Evolutionary conservation across 2,329 filamentous ascomycete species (phyloP).

Genomic region (Verticillium isaacii): DNA sequence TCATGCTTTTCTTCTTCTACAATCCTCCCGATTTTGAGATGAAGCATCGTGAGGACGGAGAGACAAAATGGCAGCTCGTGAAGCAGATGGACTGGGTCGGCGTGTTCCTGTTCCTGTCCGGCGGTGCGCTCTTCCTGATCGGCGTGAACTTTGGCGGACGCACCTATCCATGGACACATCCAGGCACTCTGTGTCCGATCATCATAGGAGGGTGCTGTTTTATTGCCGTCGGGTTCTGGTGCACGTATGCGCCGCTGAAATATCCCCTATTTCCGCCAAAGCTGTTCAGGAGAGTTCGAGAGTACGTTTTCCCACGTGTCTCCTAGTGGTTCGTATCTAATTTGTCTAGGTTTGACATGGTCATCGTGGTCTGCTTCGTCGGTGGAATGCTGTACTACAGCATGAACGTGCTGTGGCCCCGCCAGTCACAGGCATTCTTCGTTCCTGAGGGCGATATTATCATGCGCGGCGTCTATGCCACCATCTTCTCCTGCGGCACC

Average conservation of each 20-base stretch:
- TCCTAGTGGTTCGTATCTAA: neutral
- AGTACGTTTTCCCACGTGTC: conserved; percentile 8
- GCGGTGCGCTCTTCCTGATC: conserved; percentile 20
- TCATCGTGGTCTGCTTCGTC: conserved; percentile 24
- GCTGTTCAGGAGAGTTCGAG: conserved; percentile 20
- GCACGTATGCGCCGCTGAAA: conserved; percentile 18
- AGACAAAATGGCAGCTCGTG: conserved; percentile 18
- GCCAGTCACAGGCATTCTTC: conserved; percentile 20
- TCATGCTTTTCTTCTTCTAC: conserved; percentile 23
- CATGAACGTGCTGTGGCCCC: conserved; percentile 25
- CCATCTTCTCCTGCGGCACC: conserved; percentile 22
- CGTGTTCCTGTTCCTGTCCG: conserved; percentile 19
- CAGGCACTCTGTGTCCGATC: conserved; percentile 22
- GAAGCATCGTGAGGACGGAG: conserved; percentile 23
- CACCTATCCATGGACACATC: conserved; percentile 21
- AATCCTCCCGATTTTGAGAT: conserved; percentile 27
- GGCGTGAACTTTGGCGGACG: conserved; percentile 23
- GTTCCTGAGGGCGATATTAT: conserved; percentile 15
- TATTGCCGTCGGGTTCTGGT: conserved; percentile 23
- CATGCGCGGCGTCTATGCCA: conserved; percentile 21
- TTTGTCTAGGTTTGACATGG: conserved; percentile 18
- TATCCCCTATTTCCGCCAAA: conserved; percentile 24
- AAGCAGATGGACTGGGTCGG: conserved; percentile 20
- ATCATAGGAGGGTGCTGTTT: conserved; percentile 21
- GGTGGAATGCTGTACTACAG: conserved; percentile 25